These are phyloP conservation scores for Fomitiporia mediterranea DNA, from an alignment of 1,284 basidiomycete genomes.

Conservation along the genomic window DNA sequence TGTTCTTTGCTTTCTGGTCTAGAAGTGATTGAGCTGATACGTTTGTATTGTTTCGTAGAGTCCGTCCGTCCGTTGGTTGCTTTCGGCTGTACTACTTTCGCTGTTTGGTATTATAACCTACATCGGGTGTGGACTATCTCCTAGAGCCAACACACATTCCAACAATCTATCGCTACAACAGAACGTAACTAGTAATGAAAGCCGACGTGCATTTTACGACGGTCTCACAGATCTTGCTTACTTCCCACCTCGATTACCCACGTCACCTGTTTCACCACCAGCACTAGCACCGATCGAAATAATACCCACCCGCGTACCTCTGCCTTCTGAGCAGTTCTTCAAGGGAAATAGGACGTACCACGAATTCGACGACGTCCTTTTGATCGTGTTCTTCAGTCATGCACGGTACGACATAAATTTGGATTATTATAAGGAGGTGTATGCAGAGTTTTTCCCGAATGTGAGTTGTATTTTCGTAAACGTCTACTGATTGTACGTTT, in stretches of 20 bases:
- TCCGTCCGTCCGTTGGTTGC: not conserved
- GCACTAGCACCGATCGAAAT: constrained; percentile 3
- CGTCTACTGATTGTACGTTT: not conserved
- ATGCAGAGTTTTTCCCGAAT: constrained; percentile 46
- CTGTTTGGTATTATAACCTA: not conserved
- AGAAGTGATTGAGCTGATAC: not conserved
- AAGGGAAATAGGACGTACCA: constrained; percentile 28
- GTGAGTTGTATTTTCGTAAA: constrained; percentile 28
- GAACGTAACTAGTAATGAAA: not conserved
- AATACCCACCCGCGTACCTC: constrained; percentile 26
- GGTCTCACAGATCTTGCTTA: constrained; percentile 13
- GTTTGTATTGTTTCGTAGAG: not conserved
- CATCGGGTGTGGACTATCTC: not conserved
- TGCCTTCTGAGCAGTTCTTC: constrained; percentile 19
- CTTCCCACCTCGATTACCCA: no score
- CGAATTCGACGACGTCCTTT: constrained; percentile 39
- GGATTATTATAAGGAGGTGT: constrained; percentile 43
- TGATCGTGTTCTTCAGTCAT: constrained; percentile 49
- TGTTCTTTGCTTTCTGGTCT: no score
- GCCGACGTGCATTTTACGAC: no score
- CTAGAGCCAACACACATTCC: not conserved
- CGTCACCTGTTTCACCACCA: no score
- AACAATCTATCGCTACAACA: not conserved
- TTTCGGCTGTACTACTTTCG: not conserved
- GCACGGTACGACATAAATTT: constrained; percentile 43